Conservation (phyloP, 495 filamentous ascomycete species). For the Talaromyces nanjingensis region DNA sequence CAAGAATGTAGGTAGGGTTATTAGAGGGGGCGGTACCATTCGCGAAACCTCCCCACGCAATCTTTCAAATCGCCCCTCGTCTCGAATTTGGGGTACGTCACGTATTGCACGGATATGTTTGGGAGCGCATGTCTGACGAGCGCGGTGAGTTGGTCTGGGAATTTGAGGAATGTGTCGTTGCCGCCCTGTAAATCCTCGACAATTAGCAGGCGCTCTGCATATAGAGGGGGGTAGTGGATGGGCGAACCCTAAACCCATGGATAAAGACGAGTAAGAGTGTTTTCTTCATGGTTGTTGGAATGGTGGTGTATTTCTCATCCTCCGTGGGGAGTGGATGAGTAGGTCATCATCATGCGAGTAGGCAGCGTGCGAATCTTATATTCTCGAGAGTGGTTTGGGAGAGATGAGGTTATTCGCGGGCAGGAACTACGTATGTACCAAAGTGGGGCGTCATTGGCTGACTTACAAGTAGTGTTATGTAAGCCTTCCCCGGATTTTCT, state of each 20-base stretch:
- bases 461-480: background rate
- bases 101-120: conserved; percentile 58
- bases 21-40: conserved; percentile 53
- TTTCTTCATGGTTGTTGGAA: conserved; percentile 58
- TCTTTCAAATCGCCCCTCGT: conserved; percentile 80
- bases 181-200: conserved; percentile 52
- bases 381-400: background rate
- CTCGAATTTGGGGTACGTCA: conserved; percentile 86
- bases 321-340: background rate
- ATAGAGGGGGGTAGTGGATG: background rate
- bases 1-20: background rate
- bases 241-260: conserved; percentile 88
- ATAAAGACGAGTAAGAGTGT: conserved; percentile 89
- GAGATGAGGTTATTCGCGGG: conserved; percentile 2
- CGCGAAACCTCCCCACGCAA: conserved; percentile 72
- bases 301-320: background rate
- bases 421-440: background rate
- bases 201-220: background rate
- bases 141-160: conserved; percentile 65
- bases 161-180: conserved; percentile 78
- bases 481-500: background rate
- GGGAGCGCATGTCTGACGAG: conserved; percentile 67
- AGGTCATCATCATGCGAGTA: background rate
- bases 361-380: background rate
- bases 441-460: background rate